Evolutionary conservation across 1,284 basidiomycete genomes (phyloP).

Genomic region (Xerocomus amazonicus): DNA sequence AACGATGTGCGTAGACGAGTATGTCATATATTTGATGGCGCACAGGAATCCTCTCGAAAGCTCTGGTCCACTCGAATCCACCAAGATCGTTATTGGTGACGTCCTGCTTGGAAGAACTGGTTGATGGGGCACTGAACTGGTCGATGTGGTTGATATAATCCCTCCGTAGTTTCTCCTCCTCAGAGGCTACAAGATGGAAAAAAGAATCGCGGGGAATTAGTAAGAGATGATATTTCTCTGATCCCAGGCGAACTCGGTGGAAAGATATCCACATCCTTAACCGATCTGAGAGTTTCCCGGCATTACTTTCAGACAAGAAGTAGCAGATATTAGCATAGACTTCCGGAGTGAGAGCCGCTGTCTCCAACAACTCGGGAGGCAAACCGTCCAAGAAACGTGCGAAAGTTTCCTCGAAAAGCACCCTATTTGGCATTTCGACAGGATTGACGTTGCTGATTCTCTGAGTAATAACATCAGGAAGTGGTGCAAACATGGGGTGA

Average conservation of each 20-base stretch:
- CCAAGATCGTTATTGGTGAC: constrained; percentile 23
- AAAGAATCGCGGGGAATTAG: constrained; percentile 59
- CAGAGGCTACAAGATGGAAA: constrained; percentile 46
- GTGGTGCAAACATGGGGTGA: constrained; percentile 53
- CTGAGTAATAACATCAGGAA: constrained; percentile 50
- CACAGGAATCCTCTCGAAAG: constrained; percentile 63
- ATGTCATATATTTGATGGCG: constrained; percentile 66
- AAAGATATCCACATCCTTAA: constrained; percentile 53
- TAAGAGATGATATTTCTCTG: constrained; percentile 53
- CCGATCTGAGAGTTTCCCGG: constrained; percentile 42
- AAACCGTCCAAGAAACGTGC: constrained; percentile 49
- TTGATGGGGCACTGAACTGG: constrained; percentile 15
- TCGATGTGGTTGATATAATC: constrained; percentile 44
- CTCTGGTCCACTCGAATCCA: constrained; percentile 37
- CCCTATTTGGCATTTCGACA: constrained; percentile 57
- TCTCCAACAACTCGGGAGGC: constrained; percentile 54
- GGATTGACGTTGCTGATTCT: constrained; percentile 47
- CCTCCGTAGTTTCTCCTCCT: constrained; percentile 44
- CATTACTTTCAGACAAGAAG: constrained; percentile 43
- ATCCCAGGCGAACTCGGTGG: constrained; percentile 61
- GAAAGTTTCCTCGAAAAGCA: constrained; percentile 50
- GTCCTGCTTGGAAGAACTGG: constrained; percentile 21
- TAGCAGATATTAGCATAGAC: constrained; percentile 50
- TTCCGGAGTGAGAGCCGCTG: constrained; percentile 52
- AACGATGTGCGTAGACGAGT: constrained; percentile 60